These are phyloP conservation scores for Eleusine coracana DNA, from an alignment of 176 grass and related monocot genomes.

Conservation along the genomic window DNA sequence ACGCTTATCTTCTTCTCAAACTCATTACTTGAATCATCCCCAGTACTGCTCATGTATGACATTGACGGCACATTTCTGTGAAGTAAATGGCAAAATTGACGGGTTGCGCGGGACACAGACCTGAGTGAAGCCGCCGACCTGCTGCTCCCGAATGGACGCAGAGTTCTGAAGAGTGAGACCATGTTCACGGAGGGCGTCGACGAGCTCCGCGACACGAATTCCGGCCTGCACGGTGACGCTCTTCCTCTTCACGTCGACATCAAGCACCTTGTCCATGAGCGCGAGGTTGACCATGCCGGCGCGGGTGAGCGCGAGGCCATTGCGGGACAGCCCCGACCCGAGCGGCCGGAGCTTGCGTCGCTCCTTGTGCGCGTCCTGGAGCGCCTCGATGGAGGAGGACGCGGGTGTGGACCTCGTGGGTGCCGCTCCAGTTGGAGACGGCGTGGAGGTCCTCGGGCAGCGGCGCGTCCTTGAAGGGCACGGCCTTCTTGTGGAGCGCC, in stretches of 20 bases:
- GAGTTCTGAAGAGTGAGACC: slow-evolving; percentile 91
- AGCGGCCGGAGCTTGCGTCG: slow-evolving; percentile 73
- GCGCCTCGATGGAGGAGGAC: slow-evolving; percentile 64
- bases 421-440: slow-evolving; percentile 91
- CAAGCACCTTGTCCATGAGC: slow-evolving; percentile 86
- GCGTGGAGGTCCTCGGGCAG: slow-evolving; percentile 81
- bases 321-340: slow-evolving; percentile 81
- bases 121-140: slow-evolving; percentile 86
- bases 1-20: not conserved
- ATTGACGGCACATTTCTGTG: not conserved
- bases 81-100: not conserved
- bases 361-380: slow-evolving; percentile 60
- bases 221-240: slow-evolving; percentile 77
- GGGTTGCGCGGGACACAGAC: slow-evolving; percentile 18
- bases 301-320: slow-evolving; percentile 70
- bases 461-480: slow-evolving; percentile 75
- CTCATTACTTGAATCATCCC: not conserved
- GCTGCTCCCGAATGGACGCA: slow-evolving; percentile 86
- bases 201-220: slow-evolving; percentile 73
- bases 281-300: slow-evolving; percentile 89
- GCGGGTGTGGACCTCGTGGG: slow-evolving; percentile 82
- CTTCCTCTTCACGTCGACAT: slow-evolving; percentile 74
- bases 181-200: slow-evolving; percentile 77
- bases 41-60: not conserved
- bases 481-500: slow-evolving; percentile 85